Evolutionary conservation across 108 stramenopile genomes (phyloP).

Genomic region (Cyclotella cryptica): DNA sequence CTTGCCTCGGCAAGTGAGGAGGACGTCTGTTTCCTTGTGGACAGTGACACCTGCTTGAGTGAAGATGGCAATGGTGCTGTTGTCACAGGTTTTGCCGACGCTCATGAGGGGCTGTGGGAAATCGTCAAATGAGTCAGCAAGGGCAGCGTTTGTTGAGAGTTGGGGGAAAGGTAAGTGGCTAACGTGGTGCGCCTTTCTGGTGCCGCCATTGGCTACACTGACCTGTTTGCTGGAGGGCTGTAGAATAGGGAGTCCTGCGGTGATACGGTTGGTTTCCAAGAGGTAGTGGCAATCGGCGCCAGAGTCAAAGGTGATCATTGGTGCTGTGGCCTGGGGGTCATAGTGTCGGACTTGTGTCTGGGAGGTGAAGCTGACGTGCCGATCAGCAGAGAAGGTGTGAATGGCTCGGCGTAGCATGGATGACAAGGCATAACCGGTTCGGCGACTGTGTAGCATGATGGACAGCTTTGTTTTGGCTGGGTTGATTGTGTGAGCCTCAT

Average conservation of each 20-base stretch:
- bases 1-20: background rate
- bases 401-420: background rate
- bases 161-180: background rate
- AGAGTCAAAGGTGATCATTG: background rate
- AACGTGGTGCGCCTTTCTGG: background rate
- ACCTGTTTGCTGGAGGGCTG: background rate
- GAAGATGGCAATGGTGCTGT: too few relatives aligned
- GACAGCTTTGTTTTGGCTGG: background rate
- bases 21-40: background rate
- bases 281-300: constrained; percentile 4
- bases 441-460: background rate
- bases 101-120: background rate
- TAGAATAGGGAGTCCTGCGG: background rate
- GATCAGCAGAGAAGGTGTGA: background rate
- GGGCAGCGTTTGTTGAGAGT: background rate
- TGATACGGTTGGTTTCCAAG: background rate
- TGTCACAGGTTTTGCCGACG: background rate
- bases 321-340: background rate
- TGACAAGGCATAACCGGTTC: background rate
- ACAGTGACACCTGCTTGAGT: background rate
- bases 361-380: background rate
- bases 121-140: background rate
- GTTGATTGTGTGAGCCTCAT: background rate
- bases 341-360: background rate
- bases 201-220: constrained; percentile 4